Conservation (phyloP, 1,284 basidiomycete genomes). For the Pholiota adiposa region DNA sequence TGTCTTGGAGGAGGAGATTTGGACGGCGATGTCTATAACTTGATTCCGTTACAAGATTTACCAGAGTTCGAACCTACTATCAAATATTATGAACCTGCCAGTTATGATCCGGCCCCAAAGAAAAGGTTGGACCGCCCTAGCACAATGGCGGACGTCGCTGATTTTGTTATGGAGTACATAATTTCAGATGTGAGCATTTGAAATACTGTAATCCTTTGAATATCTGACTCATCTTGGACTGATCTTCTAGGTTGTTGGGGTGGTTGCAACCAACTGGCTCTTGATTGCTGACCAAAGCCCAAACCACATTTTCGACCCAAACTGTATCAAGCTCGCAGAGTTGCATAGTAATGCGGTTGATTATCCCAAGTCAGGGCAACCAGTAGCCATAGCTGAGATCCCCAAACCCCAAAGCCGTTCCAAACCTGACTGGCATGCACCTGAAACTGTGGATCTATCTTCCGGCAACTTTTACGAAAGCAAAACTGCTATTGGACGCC, state of each 20-base stretch:
- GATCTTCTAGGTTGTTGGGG: constrained; percentile 54
- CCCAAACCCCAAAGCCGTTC: constrained; percentile 44
- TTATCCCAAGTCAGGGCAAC: constrained; percentile 67
- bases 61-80: constrained; percentile 38
- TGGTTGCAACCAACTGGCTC: constrained; percentile 65
- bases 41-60: constrained; percentile 48
- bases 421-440: constrained; percentile 69
- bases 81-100: constrained; percentile 42
- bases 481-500: constrained; percentile 53
- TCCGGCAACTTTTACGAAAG: constrained; percentile 52
- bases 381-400: constrained; percentile 52
- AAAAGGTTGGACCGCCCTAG: constrained; percentile 55
- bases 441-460: constrained; percentile 51
- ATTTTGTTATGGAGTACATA: constrained; percentile 77
- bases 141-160: constrained; percentile 71
- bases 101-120: constrained; percentile 53
- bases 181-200: constrained; percentile 56
- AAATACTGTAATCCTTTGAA: not conserved
- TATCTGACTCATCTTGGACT: not conserved
- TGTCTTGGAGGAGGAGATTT: constrained; percentile 69
- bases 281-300: constrained; percentile 69
- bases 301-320: constrained; percentile 55
- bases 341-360: constrained; percentile 76
- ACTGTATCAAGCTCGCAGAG: constrained; percentile 65
- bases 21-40: constrained; percentile 63